Evolutionary conservation across 2,329 filamentous ascomycete species (phyloP).

Genomic region (Apiospora kogelbergensis): DNA sequence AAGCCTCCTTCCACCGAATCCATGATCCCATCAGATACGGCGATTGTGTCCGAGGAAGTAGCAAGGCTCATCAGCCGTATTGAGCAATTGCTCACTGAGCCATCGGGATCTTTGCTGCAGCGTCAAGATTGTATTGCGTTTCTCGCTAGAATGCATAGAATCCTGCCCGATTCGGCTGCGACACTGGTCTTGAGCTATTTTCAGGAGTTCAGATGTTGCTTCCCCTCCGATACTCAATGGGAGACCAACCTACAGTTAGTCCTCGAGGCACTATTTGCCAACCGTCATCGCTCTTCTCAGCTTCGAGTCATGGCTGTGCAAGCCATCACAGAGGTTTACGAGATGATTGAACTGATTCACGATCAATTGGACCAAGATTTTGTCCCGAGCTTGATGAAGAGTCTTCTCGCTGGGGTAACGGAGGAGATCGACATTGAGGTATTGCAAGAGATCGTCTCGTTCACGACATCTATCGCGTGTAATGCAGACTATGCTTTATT

Average conservation of each 20-base stretch:
- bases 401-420: constrained; percentile 60
- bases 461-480: constrained; percentile 65
- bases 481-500: constrained; percentile 60
- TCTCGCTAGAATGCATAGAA: constrained; percentile 60
- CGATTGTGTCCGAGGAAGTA: constrained; percentile 42
- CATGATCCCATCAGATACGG: constrained; percentile 35
- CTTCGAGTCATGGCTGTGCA: constrained; percentile 64
- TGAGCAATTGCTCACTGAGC: constrained; percentile 47
- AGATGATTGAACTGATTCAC: constrained; percentile 57
- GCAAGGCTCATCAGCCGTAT: constrained; percentile 46
- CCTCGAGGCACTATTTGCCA: constrained; percentile 62
- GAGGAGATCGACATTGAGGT: constrained; percentile 65
- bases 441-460: constrained; percentile 63
- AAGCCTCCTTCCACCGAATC: constrained; percentile 28
- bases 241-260: constrained; percentile 62
- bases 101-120: constrained; percentile 57
- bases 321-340: constrained; percentile 58
- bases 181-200: constrained; percentile 67
- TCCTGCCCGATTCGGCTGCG: constrained; percentile 64
- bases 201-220: constrained; percentile 67
- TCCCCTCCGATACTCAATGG: constrained; percentile 70
- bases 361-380: constrained; percentile 58
- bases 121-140: constrained; percentile 67
- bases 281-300: constrained; percentile 58
- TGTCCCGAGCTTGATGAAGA: constrained; percentile 58